Evolutionary conservation across 805 yeast species (phyloP).

Genomic region (Suhomyces xylopsoci): DNA sequence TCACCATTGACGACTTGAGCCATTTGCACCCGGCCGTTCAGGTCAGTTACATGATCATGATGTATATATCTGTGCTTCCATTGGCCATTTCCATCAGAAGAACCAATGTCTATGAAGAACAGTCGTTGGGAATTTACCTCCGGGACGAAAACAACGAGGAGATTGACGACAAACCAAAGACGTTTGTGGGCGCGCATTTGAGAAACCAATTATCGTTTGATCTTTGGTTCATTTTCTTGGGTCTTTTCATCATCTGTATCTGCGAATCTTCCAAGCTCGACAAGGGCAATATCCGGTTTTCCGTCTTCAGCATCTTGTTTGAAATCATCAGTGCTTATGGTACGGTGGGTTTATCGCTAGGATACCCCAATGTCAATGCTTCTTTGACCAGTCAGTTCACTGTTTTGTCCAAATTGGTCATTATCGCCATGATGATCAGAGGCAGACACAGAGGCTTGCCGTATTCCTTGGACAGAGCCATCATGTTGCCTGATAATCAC

Average conservation of each 20-base stretch:
- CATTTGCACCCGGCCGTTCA: conserved; percentile 85
- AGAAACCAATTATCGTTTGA: conserved; percentile 91
- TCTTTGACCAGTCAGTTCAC: conserved; percentile 75
- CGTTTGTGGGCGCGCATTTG: conserved; percentile 82
- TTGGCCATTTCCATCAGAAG: conserved; percentile 94
- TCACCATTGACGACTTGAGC: conserved; percentile 67
- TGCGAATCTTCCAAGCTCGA: conserved; percentile 71
- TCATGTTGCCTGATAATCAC: conserved; percentile 73
- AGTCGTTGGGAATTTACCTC: conserved; percentile 84
- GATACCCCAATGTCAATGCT: conserved; percentile 64
- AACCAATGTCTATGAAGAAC: conserved; percentile 97
- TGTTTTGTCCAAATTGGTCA: conserved; percentile 73
- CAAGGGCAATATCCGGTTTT: conserved; percentile 44
- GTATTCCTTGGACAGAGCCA: conserved; percentile 88
- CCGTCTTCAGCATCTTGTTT: conserved; percentile 71
- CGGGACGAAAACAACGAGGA: conserved; percentile 32
- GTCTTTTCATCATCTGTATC: conserved; percentile 80
- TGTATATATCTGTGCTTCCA: conserved; percentile 96
- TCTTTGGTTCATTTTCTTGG: conserved; percentile 88
- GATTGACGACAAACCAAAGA: conserved; percentile 43
- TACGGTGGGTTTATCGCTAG: conserved; percentile 89
- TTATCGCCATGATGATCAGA: conserved; percentile 86
- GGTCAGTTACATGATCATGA: conserved; percentile 92
- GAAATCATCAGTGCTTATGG: conserved; percentile 95
- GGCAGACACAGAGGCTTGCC: conserved; percentile 98